These are phyloP conservation scores for Acorus gramineus DNA, from an alignment of 106 monocot species.

Conservation along the genomic window DNA sequence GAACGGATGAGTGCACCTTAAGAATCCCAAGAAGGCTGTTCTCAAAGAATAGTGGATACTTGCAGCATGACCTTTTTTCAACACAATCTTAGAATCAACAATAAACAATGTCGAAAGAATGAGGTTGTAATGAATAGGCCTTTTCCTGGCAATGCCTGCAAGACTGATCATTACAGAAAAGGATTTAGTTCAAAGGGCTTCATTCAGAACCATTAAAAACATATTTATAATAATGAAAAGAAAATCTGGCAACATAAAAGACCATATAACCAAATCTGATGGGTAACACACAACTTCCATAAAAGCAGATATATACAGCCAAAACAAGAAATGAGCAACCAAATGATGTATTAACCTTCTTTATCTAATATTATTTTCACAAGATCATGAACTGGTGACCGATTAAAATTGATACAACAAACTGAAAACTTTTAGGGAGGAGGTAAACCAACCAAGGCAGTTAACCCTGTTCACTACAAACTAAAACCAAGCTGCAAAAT, in stretches of 20 bases:
- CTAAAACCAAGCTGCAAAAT: too few species aligned
- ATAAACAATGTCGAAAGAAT: constrained; percentile 55
- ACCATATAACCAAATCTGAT: not conserved
- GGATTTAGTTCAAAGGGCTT: not conserved
- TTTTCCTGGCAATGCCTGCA: constrained; percentile 78
- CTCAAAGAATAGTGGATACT: constrained; percentile 73
- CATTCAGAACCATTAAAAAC: not conserved
- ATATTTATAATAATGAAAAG: not conserved
- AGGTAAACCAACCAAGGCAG: too few species aligned
- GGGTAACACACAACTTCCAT: too few species aligned
- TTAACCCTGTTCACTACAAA: too few species aligned
- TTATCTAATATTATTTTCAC: too few species aligned
- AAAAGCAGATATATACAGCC: too few species aligned
- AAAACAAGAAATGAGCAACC: too few species aligned
- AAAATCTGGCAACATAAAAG: not conserved
- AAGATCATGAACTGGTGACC: too few species aligned
- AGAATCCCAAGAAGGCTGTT: constrained; percentile 64
- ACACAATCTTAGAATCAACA: constrained; percentile 48
- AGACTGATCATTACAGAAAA: constrained; percentile 38
- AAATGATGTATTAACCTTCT: too few species aligned
- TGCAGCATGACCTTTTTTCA: constrained; percentile 40
- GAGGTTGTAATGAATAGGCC: constrained; percentile 38
- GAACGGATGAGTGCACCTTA: constrained; percentile 58
- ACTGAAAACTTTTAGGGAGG: too few species aligned
- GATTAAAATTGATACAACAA: too few species aligned